Conservation (phyloP, 352 stramenopile species). For the Phytopythium helicoides region DNA sequence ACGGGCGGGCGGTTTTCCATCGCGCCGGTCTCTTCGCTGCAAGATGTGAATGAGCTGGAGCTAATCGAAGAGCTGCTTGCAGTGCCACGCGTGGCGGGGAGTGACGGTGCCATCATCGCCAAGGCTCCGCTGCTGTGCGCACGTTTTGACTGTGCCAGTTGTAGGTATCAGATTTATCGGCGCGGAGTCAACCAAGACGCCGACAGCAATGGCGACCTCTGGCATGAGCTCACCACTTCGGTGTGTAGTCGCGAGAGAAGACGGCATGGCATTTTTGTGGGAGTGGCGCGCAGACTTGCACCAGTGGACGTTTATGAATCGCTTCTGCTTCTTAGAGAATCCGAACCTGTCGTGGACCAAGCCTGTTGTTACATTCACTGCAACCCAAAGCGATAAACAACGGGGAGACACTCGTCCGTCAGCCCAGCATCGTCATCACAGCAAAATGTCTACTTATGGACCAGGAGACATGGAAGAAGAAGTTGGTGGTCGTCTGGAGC, state of each 20-base stretch:
- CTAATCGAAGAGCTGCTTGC: slow-evolving; percentile 74
- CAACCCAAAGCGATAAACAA: slow-evolving; percentile 14
- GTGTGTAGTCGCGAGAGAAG: slow-evolving; percentile 72
- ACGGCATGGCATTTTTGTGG: slow-evolving; percentile 82
- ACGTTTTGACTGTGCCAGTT: slow-evolving; percentile 68
- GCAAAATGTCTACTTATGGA: background rate
- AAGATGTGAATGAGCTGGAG: slow-evolving; percentile 64
- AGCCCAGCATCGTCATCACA: background rate
- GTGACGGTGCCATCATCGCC: slow-evolving; percentile 61
- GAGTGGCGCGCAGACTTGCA: slow-evolving; percentile 79
- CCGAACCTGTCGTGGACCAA: slow-evolving; percentile 81
- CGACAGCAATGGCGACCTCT: slow-evolving; percentile 9
- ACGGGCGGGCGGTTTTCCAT: slow-evolving; percentile 2
- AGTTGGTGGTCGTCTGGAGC: slow-evolving; percentile 38
- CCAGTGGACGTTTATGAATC: slow-evolving; percentile 83
- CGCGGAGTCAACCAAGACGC: slow-evolving; percentile 7
- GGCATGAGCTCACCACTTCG: slow-evolving; percentile 27
- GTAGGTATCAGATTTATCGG: slow-evolving; percentile 46
- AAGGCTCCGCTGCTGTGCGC: slow-evolving; percentile 71
- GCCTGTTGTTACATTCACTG: slow-evolving; percentile 61
- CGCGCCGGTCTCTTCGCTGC: slow-evolving; percentile 7
- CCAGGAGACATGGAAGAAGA: slow-evolving; percentile 5
- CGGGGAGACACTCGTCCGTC: background rate
- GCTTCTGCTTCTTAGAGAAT: slow-evolving; percentile 79
- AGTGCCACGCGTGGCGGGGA: slow-evolving; percentile 33